Evolutionary conservation across 23 red algal species (phyloP), one percentile per base, ranked within the genome.

Genomic region (Cyanidium caldarium): DNA sequence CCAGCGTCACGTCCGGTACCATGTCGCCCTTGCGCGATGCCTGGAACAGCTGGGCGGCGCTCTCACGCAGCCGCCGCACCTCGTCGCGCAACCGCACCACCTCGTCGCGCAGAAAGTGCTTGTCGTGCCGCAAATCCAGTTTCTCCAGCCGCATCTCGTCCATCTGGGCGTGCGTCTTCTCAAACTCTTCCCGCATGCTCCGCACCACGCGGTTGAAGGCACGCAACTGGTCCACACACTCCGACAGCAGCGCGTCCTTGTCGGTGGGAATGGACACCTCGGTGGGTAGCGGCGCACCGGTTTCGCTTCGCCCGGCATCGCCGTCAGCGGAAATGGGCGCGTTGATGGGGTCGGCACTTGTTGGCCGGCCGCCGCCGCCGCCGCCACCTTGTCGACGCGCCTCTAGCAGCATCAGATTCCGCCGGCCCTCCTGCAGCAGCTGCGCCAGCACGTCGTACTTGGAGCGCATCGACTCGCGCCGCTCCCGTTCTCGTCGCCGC

Each of bases 1-100:
- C 51, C 10, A 61, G 51, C 7, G 51, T 61, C 51, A 7, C 51
- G 51, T 61, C 51, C 7, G 51, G n/a, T 16, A 61, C 51, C 51
- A 61, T 61, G 31, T 61, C 51, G 51, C 51, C 51, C 23, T 61
- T 61, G 51, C 51, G 51, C 31, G 51, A 61, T 5, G 51, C 51
- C 13, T 28, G 51, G 31, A 61, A 61, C 13, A 61, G 19, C 23
- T 61, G 51, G 7, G 31, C n/a, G n/a, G 51, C 21, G 31, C 51
- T 28, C 23, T 61, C 51, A 5, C 51, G 10, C 10, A 61, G 13
- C 10, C 51, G 51, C 7, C 51, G 23, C 19, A 61, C 23, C 21
- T 61, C 51, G 21, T 61, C 51, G 3, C 51, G 51, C 13, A 61
- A 28, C 7, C 51, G 7, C 23, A 28, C n/a, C 51, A 61, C 51